Evolutionary conservation across 495 filamentous ascomycete species (phyloP).

Genomic region (Neurospora sp.): DNA sequence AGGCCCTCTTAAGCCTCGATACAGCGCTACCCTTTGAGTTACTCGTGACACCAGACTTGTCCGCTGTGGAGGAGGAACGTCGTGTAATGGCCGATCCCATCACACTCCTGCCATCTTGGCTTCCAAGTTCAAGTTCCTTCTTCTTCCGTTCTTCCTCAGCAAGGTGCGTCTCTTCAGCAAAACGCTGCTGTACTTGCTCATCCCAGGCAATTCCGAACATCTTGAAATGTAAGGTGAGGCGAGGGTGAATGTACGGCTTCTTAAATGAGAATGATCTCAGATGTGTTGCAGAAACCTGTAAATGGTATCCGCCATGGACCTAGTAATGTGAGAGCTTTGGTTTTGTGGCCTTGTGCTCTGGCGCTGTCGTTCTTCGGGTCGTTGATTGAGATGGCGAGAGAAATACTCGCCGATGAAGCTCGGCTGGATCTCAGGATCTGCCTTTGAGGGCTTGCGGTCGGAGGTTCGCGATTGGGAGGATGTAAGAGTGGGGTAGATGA

Average conservation of each 20-base stretch:
- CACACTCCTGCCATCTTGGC: not conserved
- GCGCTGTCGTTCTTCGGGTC: not conserved
- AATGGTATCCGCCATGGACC: not conserved
- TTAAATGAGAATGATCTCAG: not conserved
- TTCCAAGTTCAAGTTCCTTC: not conserved
- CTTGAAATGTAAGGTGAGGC: not conserved
- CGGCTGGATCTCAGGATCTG: not conserved
- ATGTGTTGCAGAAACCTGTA: not conserved
- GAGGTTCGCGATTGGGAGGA: not conserved
- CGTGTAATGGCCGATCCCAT: not conserved
- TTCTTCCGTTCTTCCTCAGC: not conserved
- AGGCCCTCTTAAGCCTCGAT: not conserved
- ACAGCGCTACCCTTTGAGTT: not conserved
- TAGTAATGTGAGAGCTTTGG: not conserved
- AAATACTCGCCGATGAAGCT: not conserved
- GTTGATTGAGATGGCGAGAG: not conserved
- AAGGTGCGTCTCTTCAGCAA: not conserved
- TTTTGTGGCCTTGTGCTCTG: not conserved
- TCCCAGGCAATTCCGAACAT: not conserved
- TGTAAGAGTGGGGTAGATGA: not conserved
- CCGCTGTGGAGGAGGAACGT: not conserved
- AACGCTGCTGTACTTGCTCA: not conserved
- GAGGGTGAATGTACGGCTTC: not conserved
- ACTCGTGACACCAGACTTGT: not conserved
- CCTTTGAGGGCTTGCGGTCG: not conserved